A percentile compares a stretch with the other conserved stretches of the same genome.
Conservation (phyloP, 2,329 filamentous ascomycete species). For the Nakataea oryzae region DNA sequence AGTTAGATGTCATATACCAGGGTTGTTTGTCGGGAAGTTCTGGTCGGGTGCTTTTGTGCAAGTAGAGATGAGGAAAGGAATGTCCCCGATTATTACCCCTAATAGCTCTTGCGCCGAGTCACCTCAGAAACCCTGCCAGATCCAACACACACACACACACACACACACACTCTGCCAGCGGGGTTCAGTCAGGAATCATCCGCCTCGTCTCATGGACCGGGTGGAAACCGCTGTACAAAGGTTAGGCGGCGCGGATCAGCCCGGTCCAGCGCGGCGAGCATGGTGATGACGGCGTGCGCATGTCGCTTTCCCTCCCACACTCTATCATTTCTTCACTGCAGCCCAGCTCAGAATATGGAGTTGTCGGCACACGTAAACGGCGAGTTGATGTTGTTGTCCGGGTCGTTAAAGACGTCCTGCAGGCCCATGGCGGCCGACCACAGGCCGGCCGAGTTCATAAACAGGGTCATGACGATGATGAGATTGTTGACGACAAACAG, state of each 20-base stretch:
- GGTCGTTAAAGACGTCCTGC: neutral
- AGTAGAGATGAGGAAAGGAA: too few species aligned
- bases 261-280: neutral
- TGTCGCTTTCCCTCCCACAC: too few species aligned
- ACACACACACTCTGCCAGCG: too few species aligned
- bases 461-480: neutral
- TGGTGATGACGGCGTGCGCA: neutral
- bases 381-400: neutral
- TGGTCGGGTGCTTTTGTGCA: too few species aligned
- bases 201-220: too few species aligned
- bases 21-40: too few species aligned
- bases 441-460: slow-evolving; percentile 1
- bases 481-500: neutral
- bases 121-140: too few species aligned
- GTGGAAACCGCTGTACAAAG: neutral
- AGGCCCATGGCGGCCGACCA: slow-evolving; percentile 1
- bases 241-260: neutral
- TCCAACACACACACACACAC: too few species aligned
- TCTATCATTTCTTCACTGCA: neutral
- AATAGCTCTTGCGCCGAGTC: too few species aligned
- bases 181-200: too few species aligned
- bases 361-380: slow-evolving; percentile 1
- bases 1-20: too few species aligned
- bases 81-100: too few species aligned
- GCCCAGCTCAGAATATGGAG: neutral